Base-by-base conservation (phyloP, 768 basidiomycete species). In the Lanmaoa pseudosensibilis region DNA sequence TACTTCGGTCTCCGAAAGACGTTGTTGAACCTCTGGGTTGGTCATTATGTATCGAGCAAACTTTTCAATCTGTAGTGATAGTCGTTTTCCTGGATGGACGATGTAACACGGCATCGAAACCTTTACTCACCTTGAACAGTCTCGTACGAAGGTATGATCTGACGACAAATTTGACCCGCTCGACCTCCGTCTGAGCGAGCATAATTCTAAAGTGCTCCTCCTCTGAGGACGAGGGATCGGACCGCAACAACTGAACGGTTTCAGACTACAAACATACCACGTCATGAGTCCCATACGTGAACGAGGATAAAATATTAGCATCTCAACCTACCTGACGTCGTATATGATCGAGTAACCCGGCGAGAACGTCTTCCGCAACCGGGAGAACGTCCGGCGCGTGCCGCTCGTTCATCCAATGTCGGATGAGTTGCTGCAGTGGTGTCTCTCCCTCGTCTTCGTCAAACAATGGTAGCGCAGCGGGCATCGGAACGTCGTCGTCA, bases 121-220 rank as follows among this genome's bases (percentile, higher is more conserved):
- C n/a, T 12, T 27, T 12, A 37, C 61, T 38, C 49, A 90, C 94
- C 83, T 98, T 98, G 78, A 81, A 86, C 50, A 96, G 71, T 56
- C 94, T 79, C 30, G 90, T 92, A 23, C 95, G 82, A 5, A 96
- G 81, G 69, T 96, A 98, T 2, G 92, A 92, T 55, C 94, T 77
- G 25, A 97, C 84, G 53, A 96, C 83, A 67, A 94, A 98, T 73
- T 94, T 95, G 64, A 93, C 91, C 40, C 95, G 84, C 69, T 98
- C 94, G 62, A 96, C 84, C 73, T 98, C 94, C 0, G 92, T 95
- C 73, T 95, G 92, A 0, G 92, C 94, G 51, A 98, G 86, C 79
- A 93, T 88, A 34, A 96, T 90, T 61, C 92, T 80, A 57, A 94
- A 90, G 65, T 98, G 94, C 60, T 98, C 94, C 58, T 96, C 93